Evolutionary conservation across 768 basidiomycete genomes (phyloP).

Genomic region (Podaxis pistillaris): DNA sequence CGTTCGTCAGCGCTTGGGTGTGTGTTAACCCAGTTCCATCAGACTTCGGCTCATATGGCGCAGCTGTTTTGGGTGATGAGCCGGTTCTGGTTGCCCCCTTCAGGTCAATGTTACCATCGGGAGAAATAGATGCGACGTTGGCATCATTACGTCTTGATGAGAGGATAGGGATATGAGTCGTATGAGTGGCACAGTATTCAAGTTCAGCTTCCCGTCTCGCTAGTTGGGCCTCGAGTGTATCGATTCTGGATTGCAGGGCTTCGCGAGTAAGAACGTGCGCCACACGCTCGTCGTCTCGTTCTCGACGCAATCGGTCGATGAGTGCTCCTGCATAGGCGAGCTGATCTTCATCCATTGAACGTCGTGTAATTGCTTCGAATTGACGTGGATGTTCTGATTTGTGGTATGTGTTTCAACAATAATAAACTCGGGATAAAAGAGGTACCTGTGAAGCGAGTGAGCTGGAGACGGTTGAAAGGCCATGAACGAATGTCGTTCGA

Average conservation of each 20-base stretch:
- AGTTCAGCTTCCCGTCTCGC: slow-evolving; percentile 59
- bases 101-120: not conserved
- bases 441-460: slow-evolving; percentile 9
- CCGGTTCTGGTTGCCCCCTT: not conserved
- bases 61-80: not conserved
- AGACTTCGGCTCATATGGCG: not conserved
- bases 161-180: not conserved
- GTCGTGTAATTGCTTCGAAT: not conserved
- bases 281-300: slow-evolving; percentile 43
- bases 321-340: slow-evolving; percentile 43
- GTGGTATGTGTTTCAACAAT: slow-evolving; percentile 5
- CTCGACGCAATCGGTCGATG: slow-evolving; percentile 38
- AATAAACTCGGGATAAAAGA: not conserved
- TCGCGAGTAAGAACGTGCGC: slow-evolving; percentile 40
- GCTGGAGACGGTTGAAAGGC: slow-evolving; percentile 15
- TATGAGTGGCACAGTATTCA: slow-evolving; percentile 30
- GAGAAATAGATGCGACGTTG: not conserved
- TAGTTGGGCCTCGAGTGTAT: slow-evolving; percentile 49
- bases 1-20: slow-evolving; percentile 25
- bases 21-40: not conserved
- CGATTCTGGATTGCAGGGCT: slow-evolving; percentile 39
- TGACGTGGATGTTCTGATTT: not conserved
- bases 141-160: slow-evolving; percentile 9
- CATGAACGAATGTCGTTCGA: slow-evolving; percentile 10
- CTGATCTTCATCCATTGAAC: slow-evolving; percentile 22